phyloP scores from a whole-genome alignment of 202 grass and related monocot genomes.

The Panicum virgatum region DNA sequence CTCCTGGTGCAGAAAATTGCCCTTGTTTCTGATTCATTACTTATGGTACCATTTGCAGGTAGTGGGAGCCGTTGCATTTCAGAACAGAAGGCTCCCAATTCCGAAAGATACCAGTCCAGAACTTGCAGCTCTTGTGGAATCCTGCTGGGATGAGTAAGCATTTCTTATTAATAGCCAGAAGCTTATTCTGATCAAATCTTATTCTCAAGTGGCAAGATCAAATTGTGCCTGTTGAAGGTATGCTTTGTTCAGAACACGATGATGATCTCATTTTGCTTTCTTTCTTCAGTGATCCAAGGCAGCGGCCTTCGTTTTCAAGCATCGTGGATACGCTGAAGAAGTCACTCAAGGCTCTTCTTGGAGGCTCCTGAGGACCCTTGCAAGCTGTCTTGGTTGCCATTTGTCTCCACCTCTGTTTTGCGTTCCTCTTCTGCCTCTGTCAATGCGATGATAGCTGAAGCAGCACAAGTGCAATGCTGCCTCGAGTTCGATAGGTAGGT shows the following conservation, averaged over 20 bases:
- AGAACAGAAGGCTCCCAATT: constrained; percentile 79
- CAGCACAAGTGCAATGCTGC: constrained; percentile 33
- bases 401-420: not conserved
- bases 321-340: constrained; percentile 88
- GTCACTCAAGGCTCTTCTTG: constrained; percentile 54
- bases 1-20: not conserved
- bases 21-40: not conserved
- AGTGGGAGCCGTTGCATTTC: constrained; percentile 94
- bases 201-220: not conserved
- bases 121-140: constrained; percentile 82
- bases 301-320: constrained; percentile 79
- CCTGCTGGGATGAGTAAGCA: constrained; percentile 93
- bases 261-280: not conserved
- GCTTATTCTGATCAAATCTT: not conserved
- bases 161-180: not conserved
- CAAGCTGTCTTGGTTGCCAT: not conserved
- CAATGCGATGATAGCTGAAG: constrained; percentile 29
- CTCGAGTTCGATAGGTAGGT: constrained; percentile 7
- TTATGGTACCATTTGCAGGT: constrained; percentile 53
- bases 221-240: not conserved
- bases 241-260: not conserved
- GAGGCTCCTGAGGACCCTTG: constrained; percentile 43
- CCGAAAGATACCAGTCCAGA: constrained; percentile 54
- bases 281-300: constrained; percentile 79
- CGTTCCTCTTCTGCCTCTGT: not conserved